phyloP scores from a whole-genome alignment of 768 basidiomycete species.

The Tylopilus vinaceipallidus region DNA sequence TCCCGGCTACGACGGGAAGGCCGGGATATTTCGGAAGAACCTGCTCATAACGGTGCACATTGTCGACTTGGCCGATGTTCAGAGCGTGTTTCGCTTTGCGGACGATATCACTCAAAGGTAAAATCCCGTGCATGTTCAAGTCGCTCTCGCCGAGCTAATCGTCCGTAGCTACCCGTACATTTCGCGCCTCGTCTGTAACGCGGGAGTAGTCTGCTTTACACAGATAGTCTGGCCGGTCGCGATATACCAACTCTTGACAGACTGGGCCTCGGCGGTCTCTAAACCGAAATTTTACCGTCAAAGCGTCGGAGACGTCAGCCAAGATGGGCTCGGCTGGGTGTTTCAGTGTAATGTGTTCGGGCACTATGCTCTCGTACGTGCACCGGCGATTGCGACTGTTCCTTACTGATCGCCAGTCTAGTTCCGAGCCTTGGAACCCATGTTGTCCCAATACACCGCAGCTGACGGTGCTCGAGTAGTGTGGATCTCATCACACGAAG shows the following conservation, averaged over 20 bases:
- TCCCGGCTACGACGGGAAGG: slow-evolving; percentile 48
- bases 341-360: slow-evolving; percentile 88
- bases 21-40: slow-evolving; percentile 55
- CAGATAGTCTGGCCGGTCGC: slow-evolving; percentile 49
- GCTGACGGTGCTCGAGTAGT: slow-evolving; percentile 56
- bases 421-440: slow-evolving; percentile 60
- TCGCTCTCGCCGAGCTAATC: not conserved
- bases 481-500: slow-evolving; percentile 78
- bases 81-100: slow-evolving; percentile 61
- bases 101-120: slow-evolving; percentile 54
- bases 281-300: slow-evolving; percentile 59
- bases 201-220: slow-evolving; percentile 62
- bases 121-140: slow-evolving; percentile 16
- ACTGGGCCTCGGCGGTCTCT: slow-evolving; percentile 49
- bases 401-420: slow-evolving; percentile 29
- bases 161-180: slow-evolving; percentile 68
- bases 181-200: slow-evolving; percentile 79
- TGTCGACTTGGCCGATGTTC: slow-evolving; percentile 63
- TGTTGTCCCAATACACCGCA: slow-evolving; percentile 46
- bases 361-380: slow-evolving; percentile 72
- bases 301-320: slow-evolving; percentile 52
- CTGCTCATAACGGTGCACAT: slow-evolving; percentile 57
- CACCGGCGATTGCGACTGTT: not conserved
- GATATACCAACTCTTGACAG: slow-evolving; percentile 45
- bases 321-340: slow-evolving; percentile 72